Evolutionary conservation across 1,284 basidiomycete species (phyloP), one percentile per base, ranked within the genome.

Genomic region (Ustilago curta): DNA sequence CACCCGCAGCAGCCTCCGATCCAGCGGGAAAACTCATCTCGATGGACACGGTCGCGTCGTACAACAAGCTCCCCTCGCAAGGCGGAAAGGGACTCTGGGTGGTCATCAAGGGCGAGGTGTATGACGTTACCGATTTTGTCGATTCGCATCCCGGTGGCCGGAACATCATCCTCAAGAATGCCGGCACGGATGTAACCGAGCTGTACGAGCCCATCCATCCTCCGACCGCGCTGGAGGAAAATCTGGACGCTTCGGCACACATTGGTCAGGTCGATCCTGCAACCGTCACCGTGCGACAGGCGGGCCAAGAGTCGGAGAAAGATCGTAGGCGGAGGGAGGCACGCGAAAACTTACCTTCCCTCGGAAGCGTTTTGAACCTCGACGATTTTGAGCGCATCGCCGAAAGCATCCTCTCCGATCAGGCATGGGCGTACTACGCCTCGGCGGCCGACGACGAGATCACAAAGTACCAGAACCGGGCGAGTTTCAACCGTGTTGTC

Each of bases 401-500:
- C 14, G 60, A 67, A 45, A 51, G 65, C 43, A 80, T 84, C 27
- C 59, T 84, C 12, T 60, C 73, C 32, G 78, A 78, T 9, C 73
- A 80, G 35, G 83, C 83, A 1, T 84, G 83, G 83, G 83, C 83
- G 9, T 84, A 84, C 76, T 84, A 84, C 67, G 79, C 82, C 3
- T 83, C 81, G 5, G 83, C 82, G 3, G 81, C 81, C 0, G 83
- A 95, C 91, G 39, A 89, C 89, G 85, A 80, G 59, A 45, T 72
- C 44, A 76, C 75, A 4, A 68, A 68, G 37, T 52, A 60, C 16
- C 70, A 97, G 86, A 97, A 97, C 82, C 91, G 92, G 66, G 88
- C 90, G 51, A 92, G 93, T 1, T 97, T 92, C 85, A 92, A 91
- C 89, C 92, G 93, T 64, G 88, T 97, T 75, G 97, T 94, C 93